These are phyloP conservation scores for Calonectria leucothoes DNA, from an alignment of 2,329 filamentous ascomycete species.

Conservation along the genomic window DNA sequence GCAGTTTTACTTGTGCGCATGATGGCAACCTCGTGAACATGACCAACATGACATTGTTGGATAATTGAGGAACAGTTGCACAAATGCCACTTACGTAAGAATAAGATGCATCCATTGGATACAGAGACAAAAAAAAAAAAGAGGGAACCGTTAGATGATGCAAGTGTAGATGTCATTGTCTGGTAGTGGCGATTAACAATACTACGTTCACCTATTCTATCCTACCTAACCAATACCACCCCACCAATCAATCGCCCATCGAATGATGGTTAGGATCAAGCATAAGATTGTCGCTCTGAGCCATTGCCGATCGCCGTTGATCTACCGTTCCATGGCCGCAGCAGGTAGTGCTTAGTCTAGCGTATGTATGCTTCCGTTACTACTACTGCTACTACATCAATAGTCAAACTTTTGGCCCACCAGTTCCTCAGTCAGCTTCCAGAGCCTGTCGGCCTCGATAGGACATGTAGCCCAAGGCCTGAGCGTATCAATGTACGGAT, in stretches of 20 bases:
- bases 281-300: neutral
- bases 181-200: neutral
- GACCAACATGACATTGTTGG: neutral
- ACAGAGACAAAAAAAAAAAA: neutral
- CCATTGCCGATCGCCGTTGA: neutral
- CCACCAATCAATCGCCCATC: neutral
- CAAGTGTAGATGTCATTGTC: neutral
- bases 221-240: neutral
- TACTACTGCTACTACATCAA: slow-evolving; percentile 19
- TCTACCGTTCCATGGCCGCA: neutral
- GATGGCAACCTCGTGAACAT: neutral
- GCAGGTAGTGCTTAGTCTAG: neutral
- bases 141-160: neutral
- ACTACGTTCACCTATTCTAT: neutral
- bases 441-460: slow-evolving; percentile 55
- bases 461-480: slow-evolving; percentile 46
- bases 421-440: slow-evolving; percentile 58
- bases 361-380: no score
- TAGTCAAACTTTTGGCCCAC: slow-evolving; percentile 54
- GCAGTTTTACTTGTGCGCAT: neutral
- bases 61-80: neutral
- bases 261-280: neutral
- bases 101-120: neutral
- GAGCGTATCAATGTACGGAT: slow-evolving; percentile 44
- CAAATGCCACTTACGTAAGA: no score